phyloP scores from a whole-genome alignment of 2,329 filamentous ascomycete genomes.

The Blastomyces silverae region DNA sequence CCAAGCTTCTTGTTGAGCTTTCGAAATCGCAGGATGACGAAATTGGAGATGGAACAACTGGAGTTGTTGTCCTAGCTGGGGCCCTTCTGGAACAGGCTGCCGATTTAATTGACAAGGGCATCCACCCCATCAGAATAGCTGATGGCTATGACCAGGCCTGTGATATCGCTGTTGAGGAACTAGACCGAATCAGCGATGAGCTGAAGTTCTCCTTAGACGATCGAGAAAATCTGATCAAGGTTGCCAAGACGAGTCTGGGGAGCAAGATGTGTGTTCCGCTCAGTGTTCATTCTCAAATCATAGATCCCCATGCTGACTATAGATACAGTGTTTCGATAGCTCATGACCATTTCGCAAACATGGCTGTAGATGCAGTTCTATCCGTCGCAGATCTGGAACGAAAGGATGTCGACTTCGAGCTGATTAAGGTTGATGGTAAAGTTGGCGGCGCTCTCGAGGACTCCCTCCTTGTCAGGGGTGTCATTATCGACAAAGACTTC shows the following conservation, averaged over 20 bases:
- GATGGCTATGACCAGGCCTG: conserved; percentile 97
- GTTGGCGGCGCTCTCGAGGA: conserved; percentile 91
- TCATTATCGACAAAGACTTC: conserved; percentile 99
- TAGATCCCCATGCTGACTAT: conserved; percentile 13
- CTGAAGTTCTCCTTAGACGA: conserved; percentile 77
- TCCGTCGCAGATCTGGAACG: conserved; percentile 93
- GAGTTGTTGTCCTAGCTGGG: conserved; percentile 91
- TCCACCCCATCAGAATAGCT: conserved; percentile 96
- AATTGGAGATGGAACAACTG: conserved; percentile 96
- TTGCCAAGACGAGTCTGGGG: conserved; percentile 89
- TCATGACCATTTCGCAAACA: conserved; percentile 95
- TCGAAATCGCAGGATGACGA: conserved; percentile 99
- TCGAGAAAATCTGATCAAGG: conserved; percentile 82
- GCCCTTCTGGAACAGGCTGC: conserved; percentile 93
- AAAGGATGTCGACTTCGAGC: conserved; percentile 95
- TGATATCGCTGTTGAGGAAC: conserved; percentile 86
- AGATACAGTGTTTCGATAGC: conserved; percentile 72
- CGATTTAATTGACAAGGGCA: conserved; percentile 98
- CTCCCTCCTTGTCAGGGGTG: conserved; percentile 89
- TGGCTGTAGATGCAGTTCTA: conserved; percentile 92
- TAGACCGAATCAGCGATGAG: conserved; percentile 87
- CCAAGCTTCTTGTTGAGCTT: conserved; percentile 90
- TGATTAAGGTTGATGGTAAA: conserved; percentile 99
- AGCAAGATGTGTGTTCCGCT: conserved; percentile 67
- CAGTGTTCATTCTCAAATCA: neutral